phyloP scores from a whole-genome alignment of 129 eudicot species.

The Chrysanthemum makinoi region DNA sequence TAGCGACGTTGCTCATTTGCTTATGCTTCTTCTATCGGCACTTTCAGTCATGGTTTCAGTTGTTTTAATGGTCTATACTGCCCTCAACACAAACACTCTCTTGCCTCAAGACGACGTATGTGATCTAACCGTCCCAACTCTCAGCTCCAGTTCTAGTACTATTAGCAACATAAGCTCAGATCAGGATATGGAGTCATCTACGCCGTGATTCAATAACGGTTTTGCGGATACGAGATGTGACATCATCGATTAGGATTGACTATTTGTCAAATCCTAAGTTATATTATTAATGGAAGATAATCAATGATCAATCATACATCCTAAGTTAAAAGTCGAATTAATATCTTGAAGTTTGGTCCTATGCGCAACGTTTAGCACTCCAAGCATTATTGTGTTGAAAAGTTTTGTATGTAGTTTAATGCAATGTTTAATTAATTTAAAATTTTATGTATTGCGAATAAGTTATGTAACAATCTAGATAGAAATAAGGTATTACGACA shows the following conservation, averaged over 20 bases:
- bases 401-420: too few relatives aligned
- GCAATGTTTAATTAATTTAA: too few relatives aligned
- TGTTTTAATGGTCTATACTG: slow-evolving; percentile 47
- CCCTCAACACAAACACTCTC: slow-evolving; percentile 38
- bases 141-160: not conserved
- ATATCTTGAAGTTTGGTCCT: not conserved
- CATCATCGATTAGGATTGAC: slow-evolving; percentile 8
- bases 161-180: slow-evolving; percentile 7
- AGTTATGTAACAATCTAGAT: too few relatives aligned
- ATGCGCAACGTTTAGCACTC: not conserved
- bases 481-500: too few relatives aligned
- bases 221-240: not conserved
- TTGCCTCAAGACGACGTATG: slow-evolving; percentile 29
- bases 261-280: slow-evolving; percentile 15
- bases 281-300: too few relatives aligned
- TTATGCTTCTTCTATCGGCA: slow-evolving; percentile 47
- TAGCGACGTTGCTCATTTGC: slow-evolving; percentile 39
- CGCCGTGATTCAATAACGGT: not conserved
- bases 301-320: slow-evolving; percentile 17
- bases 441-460: too few relatives aligned
- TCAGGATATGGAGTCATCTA: too few relatives aligned
- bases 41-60: slow-evolving; percentile 51
- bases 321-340: not conserved
- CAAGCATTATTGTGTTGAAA: not conserved
- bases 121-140: slow-evolving; percentile 21